Evolutionary conservation across 2,329 filamentous ascomycete genomes (phyloP), one percentile per base, ranked within the genome.

Genomic region (Aureobasidium melanogenum): DNA sequence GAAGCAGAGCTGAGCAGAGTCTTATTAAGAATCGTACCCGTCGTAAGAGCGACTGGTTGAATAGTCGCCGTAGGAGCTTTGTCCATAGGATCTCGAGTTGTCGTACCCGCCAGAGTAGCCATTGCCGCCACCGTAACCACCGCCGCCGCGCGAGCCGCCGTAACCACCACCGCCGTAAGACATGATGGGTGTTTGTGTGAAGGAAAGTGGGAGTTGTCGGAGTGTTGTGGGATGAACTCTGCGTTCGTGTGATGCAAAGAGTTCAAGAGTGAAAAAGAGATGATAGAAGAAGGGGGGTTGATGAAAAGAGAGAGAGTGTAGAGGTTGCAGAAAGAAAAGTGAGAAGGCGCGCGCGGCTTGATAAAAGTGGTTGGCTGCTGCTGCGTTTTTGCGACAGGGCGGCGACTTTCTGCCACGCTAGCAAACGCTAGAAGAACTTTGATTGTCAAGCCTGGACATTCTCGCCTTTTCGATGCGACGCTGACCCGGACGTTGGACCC

Each of bases 81-180:
- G 73, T 67, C 70, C 72, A 64, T 68, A 24, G 24, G 38, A 66
- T 59, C 70, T 63, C 52, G 50, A 22, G 22, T 28, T 36, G 6
- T 64, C 67, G 64, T 69, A 69, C 66, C 69, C 69, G 58, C 64
- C 79, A 72, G 75, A 79, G 75, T 66, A 64, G 50, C 64, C 55
- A 26, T 66, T 65, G 64, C 67, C 64, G 24, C 67, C 58, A 75
- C 63, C 59, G 50, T 54, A 41, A 22, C 66, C 55, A 24, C 62
- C 62, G 63, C 71, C 70, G 62, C 73, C 73, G 66, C 73, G 70
- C 58, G 73, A 73, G 64, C 76, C 73, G 61, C 76, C 74, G 66
- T 81, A 77, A 66, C 80, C 79, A 65, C 79, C 74, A 66, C 68
- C 71, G 57, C 78, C 82, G 84, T 89, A 88, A 77, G 87, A 89